These are phyloP conservation scores for Mycena pura DNA, from an alignment of 768 basidiomycete genomes.

Conservation along the genomic window DNA sequence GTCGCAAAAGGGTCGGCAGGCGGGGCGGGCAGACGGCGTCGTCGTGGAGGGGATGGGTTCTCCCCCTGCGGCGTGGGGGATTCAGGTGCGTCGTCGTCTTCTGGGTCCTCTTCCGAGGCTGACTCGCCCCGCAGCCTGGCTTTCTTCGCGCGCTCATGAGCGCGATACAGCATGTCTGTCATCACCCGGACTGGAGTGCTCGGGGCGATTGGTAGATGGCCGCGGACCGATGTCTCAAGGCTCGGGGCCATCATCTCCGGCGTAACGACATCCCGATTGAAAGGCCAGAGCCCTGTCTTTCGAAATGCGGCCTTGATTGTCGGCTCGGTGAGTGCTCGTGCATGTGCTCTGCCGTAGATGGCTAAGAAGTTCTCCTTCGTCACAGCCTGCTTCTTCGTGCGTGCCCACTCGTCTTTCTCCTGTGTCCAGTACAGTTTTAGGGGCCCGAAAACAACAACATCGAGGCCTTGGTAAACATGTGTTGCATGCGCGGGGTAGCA, in stretches of 20 bases:
- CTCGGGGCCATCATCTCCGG: conserved; percentile 39
- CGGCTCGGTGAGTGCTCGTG: conserved; percentile 29
- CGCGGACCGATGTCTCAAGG: conserved; percentile 12
- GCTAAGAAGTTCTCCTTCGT: conserved; percentile 38
- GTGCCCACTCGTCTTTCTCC: conserved; percentile 23
- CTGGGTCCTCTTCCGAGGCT: neutral
- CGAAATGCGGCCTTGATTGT: conserved; percentile 39
- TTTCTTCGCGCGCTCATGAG: neutral
- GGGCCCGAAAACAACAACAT: conserved; percentile 23
- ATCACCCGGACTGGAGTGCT: conserved; percentile 29
- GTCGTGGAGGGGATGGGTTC: conserved; percentile 1
- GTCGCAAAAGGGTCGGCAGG: neutral
- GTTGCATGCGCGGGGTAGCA: conserved; percentile 53
- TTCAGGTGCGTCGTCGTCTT: neutral
- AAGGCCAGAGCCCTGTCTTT: conserved; percentile 42
- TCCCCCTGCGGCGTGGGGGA: neutral
- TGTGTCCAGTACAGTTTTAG: conserved; percentile 26
- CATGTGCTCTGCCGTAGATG: conserved; percentile 33
- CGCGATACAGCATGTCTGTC: conserved; percentile 13
- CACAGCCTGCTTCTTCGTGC: conserved; percentile 23
- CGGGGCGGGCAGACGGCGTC: neutral
- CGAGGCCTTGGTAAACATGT: conserved; percentile 31
- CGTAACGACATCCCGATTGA: conserved; percentile 36
- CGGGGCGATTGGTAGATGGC: conserved; percentile 29
- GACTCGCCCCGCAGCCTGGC: neutral